Base-by-base conservation (phyloP, 2,329 filamentous ascomycete species). In the Fusarium anguioides region DNA sequence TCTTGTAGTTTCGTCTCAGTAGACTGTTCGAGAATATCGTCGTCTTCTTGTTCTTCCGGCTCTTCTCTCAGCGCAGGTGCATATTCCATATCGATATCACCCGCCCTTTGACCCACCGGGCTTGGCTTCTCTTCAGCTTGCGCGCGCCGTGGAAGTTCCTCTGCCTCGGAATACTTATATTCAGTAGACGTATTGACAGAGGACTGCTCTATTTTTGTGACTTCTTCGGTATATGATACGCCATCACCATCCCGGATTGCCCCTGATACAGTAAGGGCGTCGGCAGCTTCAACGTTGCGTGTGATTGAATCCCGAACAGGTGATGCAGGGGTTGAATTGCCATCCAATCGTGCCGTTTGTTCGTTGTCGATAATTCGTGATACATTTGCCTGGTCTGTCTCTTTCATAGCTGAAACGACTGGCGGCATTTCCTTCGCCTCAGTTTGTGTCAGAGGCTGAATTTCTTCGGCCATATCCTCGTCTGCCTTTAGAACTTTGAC, bases 11-110 rank as follows among this genome's bases (percentile, higher is more conserved):
- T 35, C 12, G 20, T 39, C 23, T 23, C 31, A 18, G 23, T 49
- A 35, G 24, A 17, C 37, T 64, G 41, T 45, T 45, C 37, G 21
- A 17, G 21, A 17, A 40, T 26, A 14, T 23, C 26, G 14, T 47
- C 23, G 6, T 49, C 54, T 20, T 58, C 24, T 26, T 24, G 20
- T n/a, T 26, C 33, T 31, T 64, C 44, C 12, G 17, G 36, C 47
- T 56, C 47, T 36, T 52, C 48, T 15, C 21, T 21, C 11, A 48
- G 29, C n/a, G 29, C 35, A 39, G 61, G 37, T 31, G 50, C 35
- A 39, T 49, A 40, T 8, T 42, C 35, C 46, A 50, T 45, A 14
- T 63, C 48, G 24, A 58, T 15, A 17, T 72, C 55, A 51, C n/a
- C 44, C 51, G 56, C 50, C 41, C 47, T 27, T 41, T 35, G 24